A percentile compares a stretch with the other conserved stretches of the same genome.
Conservation (phyloP, 202 grass and related monocot genomes). For the Tripidium arundinaceum region DNA sequence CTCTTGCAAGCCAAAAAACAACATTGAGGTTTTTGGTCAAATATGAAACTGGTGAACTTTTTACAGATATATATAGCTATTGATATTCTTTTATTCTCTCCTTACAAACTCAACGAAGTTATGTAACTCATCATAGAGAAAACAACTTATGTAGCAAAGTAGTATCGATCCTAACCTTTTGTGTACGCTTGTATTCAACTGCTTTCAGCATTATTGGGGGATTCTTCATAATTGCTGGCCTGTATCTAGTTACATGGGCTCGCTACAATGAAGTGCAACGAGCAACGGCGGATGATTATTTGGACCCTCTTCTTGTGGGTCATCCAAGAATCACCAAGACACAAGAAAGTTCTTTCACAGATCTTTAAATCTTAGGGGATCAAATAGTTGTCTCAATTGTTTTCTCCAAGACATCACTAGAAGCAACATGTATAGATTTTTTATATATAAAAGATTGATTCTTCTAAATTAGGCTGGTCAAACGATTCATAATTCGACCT, state of each 20-base stretch:
- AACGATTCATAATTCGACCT: not conserved
- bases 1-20: not conserved
- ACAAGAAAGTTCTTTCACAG: conserved; percentile 24
- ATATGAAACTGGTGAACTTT: not conserved
- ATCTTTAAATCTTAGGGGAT: conserved; percentile 28
- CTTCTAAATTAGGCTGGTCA: not conserved
- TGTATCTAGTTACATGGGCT: conserved; percentile 85
- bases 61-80: not conserved
- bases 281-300: not conserved
- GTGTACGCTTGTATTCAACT: not conserved
- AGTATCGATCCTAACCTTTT: not conserved
- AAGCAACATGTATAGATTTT: not conserved
- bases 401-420: not conserved
- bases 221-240: conserved; percentile 60
- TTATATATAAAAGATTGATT: not conserved
- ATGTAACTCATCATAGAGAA: not conserved
- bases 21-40: not conserved
- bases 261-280: conserved; percentile 47
- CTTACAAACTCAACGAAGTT: not conserved
- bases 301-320: conserved; percentile 40
- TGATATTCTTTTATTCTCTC: not conserved
- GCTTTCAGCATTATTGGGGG: conserved; percentile 68
- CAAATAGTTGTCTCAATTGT: not conserved
- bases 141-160: not conserved
- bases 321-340: conserved; percentile 32